These are phyloP conservation scores for Thuja plicata DNA, from an alignment of 83 land plant genomes.

Conservation along the genomic window DNA sequence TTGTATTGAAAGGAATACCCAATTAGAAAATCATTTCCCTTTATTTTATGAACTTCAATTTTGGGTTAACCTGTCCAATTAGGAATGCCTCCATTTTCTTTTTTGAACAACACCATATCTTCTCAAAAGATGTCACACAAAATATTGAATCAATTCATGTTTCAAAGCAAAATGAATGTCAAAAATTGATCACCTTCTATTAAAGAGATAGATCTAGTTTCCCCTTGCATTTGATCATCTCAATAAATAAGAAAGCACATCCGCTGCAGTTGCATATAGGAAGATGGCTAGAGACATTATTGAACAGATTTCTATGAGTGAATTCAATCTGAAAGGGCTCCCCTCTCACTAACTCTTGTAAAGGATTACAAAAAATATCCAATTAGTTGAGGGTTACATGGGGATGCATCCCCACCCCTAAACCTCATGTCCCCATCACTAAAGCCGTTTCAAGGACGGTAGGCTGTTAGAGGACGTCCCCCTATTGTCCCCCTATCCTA, in stretches of 20 bases:
- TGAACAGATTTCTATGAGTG: no score
- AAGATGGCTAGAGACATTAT: not conserved
- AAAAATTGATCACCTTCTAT: not conserved
- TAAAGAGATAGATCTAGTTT: no score
- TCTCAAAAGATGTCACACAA: not conserved
- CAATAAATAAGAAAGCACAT: not conserved
- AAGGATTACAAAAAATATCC: not conserved
- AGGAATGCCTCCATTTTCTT: not conserved
- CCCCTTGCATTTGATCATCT: not conserved
- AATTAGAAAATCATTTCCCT: not conserved
- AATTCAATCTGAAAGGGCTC: not conserved
- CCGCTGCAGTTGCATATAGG: not conserved
- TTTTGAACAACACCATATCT: not conserved
- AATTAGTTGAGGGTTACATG: no score
- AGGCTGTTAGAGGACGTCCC: no score
- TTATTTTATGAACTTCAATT: not conserved
- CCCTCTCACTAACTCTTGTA: not conserved
- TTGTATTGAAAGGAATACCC: not conserved
- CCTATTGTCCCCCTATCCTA: no score
- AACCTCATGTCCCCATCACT: no score
- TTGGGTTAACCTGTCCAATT: not conserved
- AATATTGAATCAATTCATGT: not conserved
- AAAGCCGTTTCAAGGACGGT: no score
- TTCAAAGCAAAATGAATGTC: not conserved
- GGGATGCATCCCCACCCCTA: no score